Evolutionary conservation across 2,329 filamentous ascomycete species (phyloP).

Genomic region (Hypoxylon sp.): DNA sequence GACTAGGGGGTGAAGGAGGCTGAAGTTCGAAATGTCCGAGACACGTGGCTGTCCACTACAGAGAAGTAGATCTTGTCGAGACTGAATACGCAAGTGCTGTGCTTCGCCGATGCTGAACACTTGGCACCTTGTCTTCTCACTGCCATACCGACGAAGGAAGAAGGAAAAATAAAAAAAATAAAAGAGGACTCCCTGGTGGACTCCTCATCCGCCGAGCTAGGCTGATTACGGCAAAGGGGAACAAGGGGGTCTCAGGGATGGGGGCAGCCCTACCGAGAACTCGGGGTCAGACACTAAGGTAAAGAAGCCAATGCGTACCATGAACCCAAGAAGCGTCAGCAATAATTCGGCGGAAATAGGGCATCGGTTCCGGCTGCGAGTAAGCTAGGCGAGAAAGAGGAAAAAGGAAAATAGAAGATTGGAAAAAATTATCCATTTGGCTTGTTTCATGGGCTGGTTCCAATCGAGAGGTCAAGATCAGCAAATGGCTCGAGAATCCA

Average conservation of each 20-base stretch:
- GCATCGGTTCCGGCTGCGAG: slow-evolving; percentile 28
- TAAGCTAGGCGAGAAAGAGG: slow-evolving; percentile 34
- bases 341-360: slow-evolving; percentile 22
- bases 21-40: slow-evolving; percentile 39
- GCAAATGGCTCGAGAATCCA: slow-evolving; percentile 29
- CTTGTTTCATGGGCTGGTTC: slow-evolving; percentile 37
- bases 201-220: slow-evolving; percentile 16
- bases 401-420: slow-evolving; percentile 38
- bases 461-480: slow-evolving; percentile 43
- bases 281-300: slow-evolving; percentile 26
- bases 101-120: slow-evolving; percentile 28
- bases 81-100: slow-evolving; percentile 21
- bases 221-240: slow-evolving; percentile 25
- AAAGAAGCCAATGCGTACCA: slow-evolving; percentile 23
- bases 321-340: slow-evolving; percentile 1
- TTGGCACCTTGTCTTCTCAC: slow-evolving; percentile 35
- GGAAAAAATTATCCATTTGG: slow-evolving; percentile 35
- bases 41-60: slow-evolving; percentile 40
- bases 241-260: neutral
- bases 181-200: slow-evolving; percentile 1
- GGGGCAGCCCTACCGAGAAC: slow-evolving; percentile 28
- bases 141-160: slow-evolving; percentile 2
- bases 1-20: slow-evolving; percentile 30
- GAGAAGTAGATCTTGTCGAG: slow-evolving; percentile 27
- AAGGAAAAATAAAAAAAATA: neutral